Conservation (phyloP, 2,329 filamentous ascomycete genomes). For the Zalaria obscura region DNA sequence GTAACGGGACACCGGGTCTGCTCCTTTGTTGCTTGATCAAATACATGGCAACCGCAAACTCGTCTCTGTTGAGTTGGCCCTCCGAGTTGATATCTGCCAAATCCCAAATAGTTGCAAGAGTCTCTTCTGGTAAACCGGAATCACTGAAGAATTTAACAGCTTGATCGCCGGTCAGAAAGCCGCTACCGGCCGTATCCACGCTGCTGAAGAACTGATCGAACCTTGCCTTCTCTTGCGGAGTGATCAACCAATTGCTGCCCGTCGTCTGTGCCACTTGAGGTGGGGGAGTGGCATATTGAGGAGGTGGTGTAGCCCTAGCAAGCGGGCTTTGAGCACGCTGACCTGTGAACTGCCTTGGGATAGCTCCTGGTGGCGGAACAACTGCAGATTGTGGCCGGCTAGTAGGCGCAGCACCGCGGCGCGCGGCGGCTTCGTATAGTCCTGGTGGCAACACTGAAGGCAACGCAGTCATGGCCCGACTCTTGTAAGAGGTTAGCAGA, state of each 20-base stretch:
- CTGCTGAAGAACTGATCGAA: slow-evolving; percentile 79
- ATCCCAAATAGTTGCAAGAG: slow-evolving; percentile 91
- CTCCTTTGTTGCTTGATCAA: slow-evolving; percentile 81
- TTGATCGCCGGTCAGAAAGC: slow-evolving; percentile 84
- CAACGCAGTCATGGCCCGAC: slow-evolving; percentile 62
- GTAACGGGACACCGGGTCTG: slow-evolving; percentile 54
- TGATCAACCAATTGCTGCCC: slow-evolving; percentile 67
- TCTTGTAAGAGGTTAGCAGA: slow-evolving; percentile 81
- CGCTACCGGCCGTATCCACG: slow-evolving; percentile 67
- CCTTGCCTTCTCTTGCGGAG: slow-evolving; percentile 66
- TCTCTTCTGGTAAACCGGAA: slow-evolving; percentile 77
- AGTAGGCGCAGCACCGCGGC: slow-evolving; percentile 39
- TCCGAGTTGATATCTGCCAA: slow-evolving; percentile 86
- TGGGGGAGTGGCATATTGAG: slow-evolving; percentile 33
- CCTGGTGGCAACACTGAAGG: slow-evolving; percentile 70
- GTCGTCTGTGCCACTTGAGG: slow-evolving; percentile 38
- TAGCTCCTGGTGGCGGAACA: slow-evolving; percentile 38
- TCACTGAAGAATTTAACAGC: slow-evolving; percentile 90
- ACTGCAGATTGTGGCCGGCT: slow-evolving; percentile 37
- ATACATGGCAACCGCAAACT: slow-evolving; percentile 96
- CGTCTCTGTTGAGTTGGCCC: slow-evolving; percentile 71
- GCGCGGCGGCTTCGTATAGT: slow-evolving; percentile 78
- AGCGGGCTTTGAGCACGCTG: slow-evolving; percentile 48
- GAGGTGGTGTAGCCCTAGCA: slow-evolving; percentile 19
- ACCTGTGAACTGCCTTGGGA: slow-evolving; percentile 74